A percentile compares a stretch with the other conserved stretches of the same genome.
phyloP scores from a whole-genome alignment of 768 basidiomycete species.

The Termitomyces sp. region DNA sequence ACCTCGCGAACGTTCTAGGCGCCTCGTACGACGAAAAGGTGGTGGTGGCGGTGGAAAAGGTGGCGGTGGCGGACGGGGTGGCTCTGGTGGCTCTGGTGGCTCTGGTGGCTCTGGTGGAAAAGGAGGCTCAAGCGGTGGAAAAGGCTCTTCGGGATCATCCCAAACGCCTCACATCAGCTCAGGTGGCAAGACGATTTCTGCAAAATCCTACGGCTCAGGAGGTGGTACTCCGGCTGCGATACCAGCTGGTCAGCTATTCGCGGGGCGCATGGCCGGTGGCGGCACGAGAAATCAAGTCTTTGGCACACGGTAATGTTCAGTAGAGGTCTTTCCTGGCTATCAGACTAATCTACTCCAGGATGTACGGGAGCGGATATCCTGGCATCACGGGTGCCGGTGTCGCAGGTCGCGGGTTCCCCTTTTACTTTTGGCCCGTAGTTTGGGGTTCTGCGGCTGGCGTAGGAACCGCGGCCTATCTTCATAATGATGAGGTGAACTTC shows the following conservation, averaged over 20 bases:
- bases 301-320: slow-evolving; percentile 27
- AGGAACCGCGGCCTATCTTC: slow-evolving; percentile 18
- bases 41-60: background rate
- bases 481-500: slow-evolving; percentile 11
- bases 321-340: background rate
- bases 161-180: slow-evolving; percentile 2
- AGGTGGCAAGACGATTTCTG: slow-evolving; percentile 10
- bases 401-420: slow-evolving; percentile 48
- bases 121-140: slow-evolving; percentile 14
- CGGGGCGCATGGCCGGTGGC: slow-evolving; percentile 38
- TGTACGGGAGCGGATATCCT: slow-evolving; percentile 64
- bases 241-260: slow-evolving; percentile 37
- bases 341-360: slow-evolving; percentile 21
- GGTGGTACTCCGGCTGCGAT: slow-evolving; percentile 29
- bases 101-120: slow-evolving; percentile 11
- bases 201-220: slow-evolving; percentile 22
- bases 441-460: slow-evolving; percentile 31
- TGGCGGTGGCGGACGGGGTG: slow-evolving; percentile 7
- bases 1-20: background rate
- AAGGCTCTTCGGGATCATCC: slow-evolving; percentile 11
- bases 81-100: slow-evolving; percentile 6
- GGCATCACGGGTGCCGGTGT: slow-evolving; percentile 41
- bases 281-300: slow-evolving; percentile 33
- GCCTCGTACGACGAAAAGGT: slow-evolving; percentile 7
- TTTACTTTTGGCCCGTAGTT: slow-evolving; percentile 59